Percentiles rank a stretch among this genome's conserved stretches.
Evolutionary conservation across 2,329 filamentous ascomycete genomes (phyloP).

Genomic region (Microdochium trichocladiopsis): DNA sequence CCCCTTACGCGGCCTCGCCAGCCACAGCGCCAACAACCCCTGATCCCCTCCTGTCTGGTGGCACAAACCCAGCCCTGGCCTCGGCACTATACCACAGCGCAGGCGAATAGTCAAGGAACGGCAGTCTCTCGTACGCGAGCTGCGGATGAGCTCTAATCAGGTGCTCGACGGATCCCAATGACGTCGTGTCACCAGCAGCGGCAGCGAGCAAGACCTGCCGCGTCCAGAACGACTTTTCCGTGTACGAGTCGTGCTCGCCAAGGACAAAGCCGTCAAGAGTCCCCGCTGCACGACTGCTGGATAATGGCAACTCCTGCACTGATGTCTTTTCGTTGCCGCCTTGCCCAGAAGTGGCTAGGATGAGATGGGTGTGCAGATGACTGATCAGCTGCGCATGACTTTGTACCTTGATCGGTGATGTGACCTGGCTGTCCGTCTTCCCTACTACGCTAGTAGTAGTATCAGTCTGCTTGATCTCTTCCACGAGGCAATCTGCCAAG

Average conservation of each 20-base stretch:
- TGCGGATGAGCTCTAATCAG: slow-evolving; percentile 3
- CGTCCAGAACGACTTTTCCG: slow-evolving; percentile 19
- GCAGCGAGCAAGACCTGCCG: slow-evolving; percentile 13
- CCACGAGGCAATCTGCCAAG: not conserved
- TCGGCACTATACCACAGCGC: slow-evolving; percentile 13
- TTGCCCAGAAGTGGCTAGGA: not conserved
- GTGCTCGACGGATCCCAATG: slow-evolving; percentile 3
- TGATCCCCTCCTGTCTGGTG: slow-evolving; percentile 11
- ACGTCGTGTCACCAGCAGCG: slow-evolving; percentile 5
- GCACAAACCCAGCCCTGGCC: slow-evolving; percentile 11
- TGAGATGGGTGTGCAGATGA: not conserved
- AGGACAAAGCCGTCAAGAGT: not conserved
- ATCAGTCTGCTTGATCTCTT: not conserved
- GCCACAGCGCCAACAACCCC: not conserved
- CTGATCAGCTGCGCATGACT: not conserved
- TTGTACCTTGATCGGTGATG: not conserved
- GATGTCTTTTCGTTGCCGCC: not conserved
- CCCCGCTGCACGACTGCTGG: not conserved
- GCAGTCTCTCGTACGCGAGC: slow-evolving; percentile 18
- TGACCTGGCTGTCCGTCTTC: not conserved
- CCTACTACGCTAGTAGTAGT: not conserved
- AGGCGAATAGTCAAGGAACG: slow-evolving; percentile 16
- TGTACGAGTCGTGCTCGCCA: slow-evolving; percentile 7
- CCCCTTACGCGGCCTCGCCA: not conserved
- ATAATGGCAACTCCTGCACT: slow-evolving; percentile 10